Conservation (phyloP, 2,329 filamentous ascomycete species). For the Monosporascus sp. region DNA sequence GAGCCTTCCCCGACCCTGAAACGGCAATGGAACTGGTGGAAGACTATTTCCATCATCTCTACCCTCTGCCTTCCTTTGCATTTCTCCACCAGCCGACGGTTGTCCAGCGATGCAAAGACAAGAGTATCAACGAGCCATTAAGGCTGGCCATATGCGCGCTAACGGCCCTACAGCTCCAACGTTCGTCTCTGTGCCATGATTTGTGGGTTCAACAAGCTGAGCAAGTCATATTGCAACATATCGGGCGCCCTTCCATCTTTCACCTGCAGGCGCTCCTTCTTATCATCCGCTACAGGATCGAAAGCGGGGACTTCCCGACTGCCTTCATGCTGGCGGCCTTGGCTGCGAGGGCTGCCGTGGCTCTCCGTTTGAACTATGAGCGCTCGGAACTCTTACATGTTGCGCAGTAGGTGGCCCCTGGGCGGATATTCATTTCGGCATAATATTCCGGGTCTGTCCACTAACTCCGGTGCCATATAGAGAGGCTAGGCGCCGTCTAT, state of each 20-base stretch:
- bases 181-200: conserved; percentile 15
- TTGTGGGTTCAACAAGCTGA: conserved; percentile 27
- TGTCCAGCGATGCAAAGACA: conserved; percentile 22
- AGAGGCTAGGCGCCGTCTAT: conserved; percentile 32
- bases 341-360: conserved; percentile 30
- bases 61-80: conserved; percentile 28
- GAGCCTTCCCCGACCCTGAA: conserved; percentile 7
- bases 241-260: conserved; percentile 27
- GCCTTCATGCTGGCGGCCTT: conserved; percentile 32
- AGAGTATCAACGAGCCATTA: conserved; percentile 25
- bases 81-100: conserved; percentile 30
- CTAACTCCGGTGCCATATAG: not conserved
- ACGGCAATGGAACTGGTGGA: conserved; percentile 17
- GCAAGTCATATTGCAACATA: conserved; percentile 24
- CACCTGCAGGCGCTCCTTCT: conserved; percentile 27
- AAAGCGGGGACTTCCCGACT: conserved; percentile 25
- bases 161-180: conserved; percentile 24
- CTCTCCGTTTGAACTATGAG: conserved; percentile 35
- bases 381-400: conserved; percentile 26
- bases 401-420: conserved; percentile 15
- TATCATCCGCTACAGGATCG: conserved; percentile 26
- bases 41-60: conserved; percentile 25
- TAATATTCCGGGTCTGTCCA: not conserved
- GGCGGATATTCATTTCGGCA: not conserved
- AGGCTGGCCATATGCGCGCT: conserved; percentile 28